A percentile compares a stretch with the other conserved stretches of the same genome.
Conservation (phyloP, 768 basidiomycete genomes). For the Podaxis sp. region DNA sequence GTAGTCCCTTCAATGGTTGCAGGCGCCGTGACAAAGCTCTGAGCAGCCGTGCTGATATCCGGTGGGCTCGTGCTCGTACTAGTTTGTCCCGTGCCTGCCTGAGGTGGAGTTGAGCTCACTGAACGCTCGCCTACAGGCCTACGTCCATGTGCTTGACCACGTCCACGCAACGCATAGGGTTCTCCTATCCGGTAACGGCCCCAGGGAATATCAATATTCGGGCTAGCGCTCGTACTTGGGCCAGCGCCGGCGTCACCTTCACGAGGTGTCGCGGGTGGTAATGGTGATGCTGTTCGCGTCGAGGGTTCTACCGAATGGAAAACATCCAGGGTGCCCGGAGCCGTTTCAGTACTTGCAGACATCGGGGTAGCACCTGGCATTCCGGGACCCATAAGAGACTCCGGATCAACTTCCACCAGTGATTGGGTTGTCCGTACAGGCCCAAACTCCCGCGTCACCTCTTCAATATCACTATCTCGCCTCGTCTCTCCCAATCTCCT, state of each 20-base stretch:
- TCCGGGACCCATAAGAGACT: constrained; percentile 8
- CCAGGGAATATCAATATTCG: constrained; percentile 23
- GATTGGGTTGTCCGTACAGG: not conserved
- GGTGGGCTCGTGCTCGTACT: constrained; percentile 39
- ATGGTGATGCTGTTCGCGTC: constrained; percentile 5
- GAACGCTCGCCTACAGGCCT: not conserved
- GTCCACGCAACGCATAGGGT: constrained; percentile 21
- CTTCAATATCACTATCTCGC: constrained; percentile 1
- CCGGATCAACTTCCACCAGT: not conserved
- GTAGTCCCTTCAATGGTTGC: constrained; percentile 54
- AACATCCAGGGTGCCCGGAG: not conserved
- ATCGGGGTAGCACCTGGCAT: constrained; percentile 1
- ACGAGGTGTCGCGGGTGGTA: constrained; percentile 15
- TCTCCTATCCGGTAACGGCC: constrained; percentile 18
- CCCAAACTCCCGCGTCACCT: constrained; percentile 6
- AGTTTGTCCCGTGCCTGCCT: constrained; percentile 14
- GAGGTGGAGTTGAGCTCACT: constrained; percentile 7
- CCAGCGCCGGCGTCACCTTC: constrained; percentile 18
- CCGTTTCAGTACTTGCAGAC: not conserved
- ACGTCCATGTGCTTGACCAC: constrained; percentile 16
- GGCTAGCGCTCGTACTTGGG: not conserved
- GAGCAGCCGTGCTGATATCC: constrained; percentile 67
- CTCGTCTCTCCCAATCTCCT: not conserved
- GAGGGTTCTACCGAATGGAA: not conserved
- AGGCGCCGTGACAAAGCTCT: constrained; percentile 68